These are phyloP conservation scores for Coprinopsis marcescibilis DNA, from an alignment of 768 basidiomycete species.

Conservation along the genomic window DNA sequence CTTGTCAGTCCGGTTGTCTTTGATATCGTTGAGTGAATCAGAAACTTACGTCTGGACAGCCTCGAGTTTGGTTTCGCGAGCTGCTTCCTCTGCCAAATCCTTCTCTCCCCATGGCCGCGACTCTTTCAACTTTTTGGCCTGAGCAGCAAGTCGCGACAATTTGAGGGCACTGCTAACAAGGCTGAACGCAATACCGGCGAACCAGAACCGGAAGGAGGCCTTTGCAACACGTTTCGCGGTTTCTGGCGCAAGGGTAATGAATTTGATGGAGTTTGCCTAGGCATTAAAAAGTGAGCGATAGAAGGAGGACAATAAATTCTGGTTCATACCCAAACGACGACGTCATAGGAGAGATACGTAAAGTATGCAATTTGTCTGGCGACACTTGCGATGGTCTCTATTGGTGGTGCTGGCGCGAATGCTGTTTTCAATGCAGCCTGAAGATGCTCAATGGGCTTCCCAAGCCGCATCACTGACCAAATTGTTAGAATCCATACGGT, in stretches of 20 bases:
- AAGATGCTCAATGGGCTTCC: constrained; percentile 90
- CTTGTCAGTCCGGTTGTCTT: constrained; percentile 3
- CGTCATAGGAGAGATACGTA: constrained; percentile 79
- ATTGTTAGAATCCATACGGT: not conserved
- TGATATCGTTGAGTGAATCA: not conserved
- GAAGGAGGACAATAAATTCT: not conserved
- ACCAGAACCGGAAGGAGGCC: constrained; percentile 80
- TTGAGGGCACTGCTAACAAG: constrained; percentile 65
- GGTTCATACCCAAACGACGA: constrained; percentile 72
- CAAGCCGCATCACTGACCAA: constrained; percentile 76
- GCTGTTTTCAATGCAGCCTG: constrained; percentile 81
- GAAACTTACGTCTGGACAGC: constrained; percentile 46
- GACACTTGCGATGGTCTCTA: constrained; percentile 75
- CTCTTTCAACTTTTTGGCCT: constrained; percentile 47
- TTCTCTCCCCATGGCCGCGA: constrained; percentile 53
- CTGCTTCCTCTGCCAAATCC: constrained; percentile 58
- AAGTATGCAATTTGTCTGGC: constrained; percentile 86
- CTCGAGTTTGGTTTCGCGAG: constrained; percentile 59
- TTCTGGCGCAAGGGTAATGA: constrained; percentile 54
- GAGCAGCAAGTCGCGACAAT: constrained; percentile 54
- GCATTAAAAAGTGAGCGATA: not conserved
- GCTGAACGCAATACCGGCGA: constrained; percentile 80
- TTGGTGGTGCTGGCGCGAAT: constrained; percentile 44
- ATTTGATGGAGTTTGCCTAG: constrained; percentile 63
- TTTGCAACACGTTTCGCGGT: constrained; percentile 56